A percentile compares a stretch with the other conserved stretches of the same genome.
These are phyloP conservation scores for Xerocomus potaroensis DNA, from an alignment of 768 basidiomycete species.

Conservation along the genomic window DNA sequence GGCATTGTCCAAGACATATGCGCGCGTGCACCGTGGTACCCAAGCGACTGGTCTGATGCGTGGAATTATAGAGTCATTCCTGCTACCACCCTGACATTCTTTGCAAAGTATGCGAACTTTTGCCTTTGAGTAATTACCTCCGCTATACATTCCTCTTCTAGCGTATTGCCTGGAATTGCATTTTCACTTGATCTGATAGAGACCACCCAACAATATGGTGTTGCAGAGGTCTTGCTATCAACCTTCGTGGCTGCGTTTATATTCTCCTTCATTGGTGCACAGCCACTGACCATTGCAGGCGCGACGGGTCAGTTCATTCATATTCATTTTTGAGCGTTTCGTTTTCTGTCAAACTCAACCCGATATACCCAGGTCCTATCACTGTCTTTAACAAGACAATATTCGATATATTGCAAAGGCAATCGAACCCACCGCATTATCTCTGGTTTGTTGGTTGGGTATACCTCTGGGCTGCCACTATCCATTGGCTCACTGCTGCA, in stretches of 20 bases:
- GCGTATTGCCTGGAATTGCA: conserved; percentile 86
- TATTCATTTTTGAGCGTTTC: not conserved
- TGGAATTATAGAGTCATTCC: conserved; percentile 91
- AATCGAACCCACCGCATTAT: conserved; percentile 63
- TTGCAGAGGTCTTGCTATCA: conserved; percentile 76
- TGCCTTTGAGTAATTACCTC: not conserved
- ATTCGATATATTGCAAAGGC: conserved; percentile 62
- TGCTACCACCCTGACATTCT: conserved; percentile 81
- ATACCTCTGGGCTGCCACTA: conserved; percentile 84
- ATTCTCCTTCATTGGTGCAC: conserved; percentile 83
- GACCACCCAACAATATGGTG: conserved; percentile 85
- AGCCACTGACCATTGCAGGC: conserved; percentile 89
- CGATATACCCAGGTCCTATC: conserved; percentile 64
- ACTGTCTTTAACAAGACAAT: conserved; percentile 92
- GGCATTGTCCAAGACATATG: conserved; percentile 72
- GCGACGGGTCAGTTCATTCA: conserved; percentile 59
- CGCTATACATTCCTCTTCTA: conserved; percentile 20
- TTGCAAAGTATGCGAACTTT: conserved; percentile 68
- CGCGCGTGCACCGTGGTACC: conserved; percentile 73
- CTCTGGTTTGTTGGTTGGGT: conserved; percentile 91
- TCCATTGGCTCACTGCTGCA: conserved; percentile 78
- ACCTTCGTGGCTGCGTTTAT: conserved; percentile 89
- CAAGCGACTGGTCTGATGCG: conserved; percentile 85
- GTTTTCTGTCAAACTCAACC: not conserved
- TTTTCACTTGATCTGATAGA: conserved; percentile 92